phyloP scores from a whole-genome alignment of 2,329 filamentous ascomycete species.

The Fusarium xyrophilum region DNA sequence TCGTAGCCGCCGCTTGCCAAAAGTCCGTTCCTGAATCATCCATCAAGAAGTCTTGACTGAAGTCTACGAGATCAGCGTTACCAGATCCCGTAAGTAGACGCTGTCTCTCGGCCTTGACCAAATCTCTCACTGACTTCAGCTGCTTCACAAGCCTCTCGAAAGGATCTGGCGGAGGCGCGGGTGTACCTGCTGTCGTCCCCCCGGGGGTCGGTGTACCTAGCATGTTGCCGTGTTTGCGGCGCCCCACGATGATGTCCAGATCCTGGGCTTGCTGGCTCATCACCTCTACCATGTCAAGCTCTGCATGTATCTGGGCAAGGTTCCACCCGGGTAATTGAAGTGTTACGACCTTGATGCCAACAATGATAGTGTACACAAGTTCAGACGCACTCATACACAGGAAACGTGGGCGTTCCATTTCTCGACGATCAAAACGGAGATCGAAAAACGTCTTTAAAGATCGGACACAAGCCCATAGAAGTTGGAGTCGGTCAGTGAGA shows the following conservation, averaged over 20 bases:
- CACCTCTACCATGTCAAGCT: slow-evolving; percentile 44
- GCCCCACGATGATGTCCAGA: slow-evolving; percentile 41
- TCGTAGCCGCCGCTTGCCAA: slow-evolving; percentile 37
- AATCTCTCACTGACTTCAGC: slow-evolving; percentile 42
- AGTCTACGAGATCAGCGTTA: slow-evolving; percentile 25
- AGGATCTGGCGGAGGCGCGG: slow-evolving; percentile 41
- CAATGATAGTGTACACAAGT: slow-evolving; percentile 56
- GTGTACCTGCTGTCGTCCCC: slow-evolving; percentile 7
- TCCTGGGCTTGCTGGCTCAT: slow-evolving; percentile 44
- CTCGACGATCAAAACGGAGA: slow-evolving; percentile 44
- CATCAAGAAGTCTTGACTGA: slow-evolving; percentile 35
- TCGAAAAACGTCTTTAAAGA: slow-evolving; percentile 52
- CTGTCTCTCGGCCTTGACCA: slow-evolving; percentile 44
- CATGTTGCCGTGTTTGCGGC: slow-evolving; percentile 40
- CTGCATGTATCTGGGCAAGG: slow-evolving; percentile 45
- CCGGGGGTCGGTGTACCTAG: slow-evolving; percentile 13
- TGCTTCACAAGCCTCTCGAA: slow-evolving; percentile 45
- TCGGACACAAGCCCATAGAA: slow-evolving; percentile 55
- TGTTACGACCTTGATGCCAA: slow-evolving; percentile 55
- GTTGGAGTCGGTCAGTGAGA: slow-evolving; percentile 50
- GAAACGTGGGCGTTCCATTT: slow-evolving; percentile 50
- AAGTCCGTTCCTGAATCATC: slow-evolving; percentile 38
- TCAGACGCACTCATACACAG: slow-evolving; percentile 56
- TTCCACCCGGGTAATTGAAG: slow-evolving; percentile 57
- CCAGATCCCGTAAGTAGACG: slow-evolving; percentile 35